Evolutionary conservation across 257 asterid genomes (phyloP).

Genomic region (Solanum dulcamara): DNA sequence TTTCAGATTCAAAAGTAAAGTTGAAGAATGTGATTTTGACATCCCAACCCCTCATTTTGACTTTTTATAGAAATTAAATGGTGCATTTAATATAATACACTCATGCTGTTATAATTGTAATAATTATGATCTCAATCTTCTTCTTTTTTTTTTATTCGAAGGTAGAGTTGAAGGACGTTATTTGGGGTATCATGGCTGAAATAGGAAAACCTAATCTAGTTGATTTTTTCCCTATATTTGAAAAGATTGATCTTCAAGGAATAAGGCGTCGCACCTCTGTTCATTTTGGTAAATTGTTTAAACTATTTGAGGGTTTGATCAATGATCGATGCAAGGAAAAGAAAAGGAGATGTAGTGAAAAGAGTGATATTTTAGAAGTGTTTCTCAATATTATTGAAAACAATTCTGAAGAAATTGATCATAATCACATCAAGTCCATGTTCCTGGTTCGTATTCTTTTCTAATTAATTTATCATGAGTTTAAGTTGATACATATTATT

Average conservation of each 20-base stretch:
- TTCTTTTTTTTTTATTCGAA: no score
- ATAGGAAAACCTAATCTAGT: neutral
- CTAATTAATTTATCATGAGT: neutral
- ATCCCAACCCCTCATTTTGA: no score
- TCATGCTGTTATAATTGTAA: no score
- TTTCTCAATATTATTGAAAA: neutral
- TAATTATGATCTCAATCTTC: no score
- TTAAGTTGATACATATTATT: neutral
- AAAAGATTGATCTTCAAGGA: neutral
- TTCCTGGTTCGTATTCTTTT: neutral
- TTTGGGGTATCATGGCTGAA: neutral
- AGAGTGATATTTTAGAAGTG: neutral
- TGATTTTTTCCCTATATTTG: neutral
- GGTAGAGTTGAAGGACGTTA: neutral
- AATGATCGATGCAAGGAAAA: neutral
- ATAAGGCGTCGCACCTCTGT: neutral
- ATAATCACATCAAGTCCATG: neutral
- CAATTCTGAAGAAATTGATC: neutral
- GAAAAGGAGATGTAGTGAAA: neutral
- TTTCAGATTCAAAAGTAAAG: no score
- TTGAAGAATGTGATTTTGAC: no score
- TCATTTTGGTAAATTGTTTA: neutral
- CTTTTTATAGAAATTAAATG: no score
- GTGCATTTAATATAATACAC: no score
- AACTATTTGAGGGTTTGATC: neutral